phyloP scores from a whole-genome alignment of 1,284 basidiomycete genomes.

The Pterulicium gracile region DNA sequence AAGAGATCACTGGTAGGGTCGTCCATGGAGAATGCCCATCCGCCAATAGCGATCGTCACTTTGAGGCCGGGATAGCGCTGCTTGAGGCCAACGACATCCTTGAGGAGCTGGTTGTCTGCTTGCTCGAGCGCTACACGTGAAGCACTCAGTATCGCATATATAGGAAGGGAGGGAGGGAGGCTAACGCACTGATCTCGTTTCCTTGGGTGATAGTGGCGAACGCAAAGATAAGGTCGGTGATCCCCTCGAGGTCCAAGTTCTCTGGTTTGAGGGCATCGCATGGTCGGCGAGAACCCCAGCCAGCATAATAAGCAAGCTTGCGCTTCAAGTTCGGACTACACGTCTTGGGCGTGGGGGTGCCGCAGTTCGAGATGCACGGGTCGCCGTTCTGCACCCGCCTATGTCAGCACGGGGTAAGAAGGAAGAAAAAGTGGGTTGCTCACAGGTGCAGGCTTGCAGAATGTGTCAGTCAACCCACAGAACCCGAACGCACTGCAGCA shows the following conservation, averaged over 20 bases:
- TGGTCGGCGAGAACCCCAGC: constrained; percentile 4
- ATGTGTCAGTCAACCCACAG: constrained; percentile 11
- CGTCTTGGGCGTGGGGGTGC: constrained; percentile 6
- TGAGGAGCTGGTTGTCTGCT: constrained; percentile 3
- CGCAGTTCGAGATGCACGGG: constrained; percentile 10
- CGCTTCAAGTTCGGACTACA: constrained; percentile 6
- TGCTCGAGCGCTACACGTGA: constrained; percentile 5
- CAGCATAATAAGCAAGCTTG: constrained; percentile 7
- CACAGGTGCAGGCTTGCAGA: constrained; percentile 4
- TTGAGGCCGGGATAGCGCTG: constrained; percentile 2
- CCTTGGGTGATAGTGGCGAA: constrained; percentile 6
- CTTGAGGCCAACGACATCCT: constrained; percentile 7
- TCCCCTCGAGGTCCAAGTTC: constrained; percentile 1
- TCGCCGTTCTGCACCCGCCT: no score
- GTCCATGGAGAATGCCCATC: constrained; percentile 11
- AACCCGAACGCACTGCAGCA: constrained; percentile 10
- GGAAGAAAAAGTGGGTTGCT: no score
- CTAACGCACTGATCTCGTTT: constrained; percentile 3
- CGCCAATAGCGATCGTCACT: constrained; percentile 10
- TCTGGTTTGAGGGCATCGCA: constrained; percentile 2
- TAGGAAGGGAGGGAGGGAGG: no score
- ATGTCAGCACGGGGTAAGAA: no score
- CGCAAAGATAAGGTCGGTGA: constrained; percentile 6
- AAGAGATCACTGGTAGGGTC: constrained; percentile 8
- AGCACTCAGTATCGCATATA: constrained; percentile 6